These are phyloP conservation scores for Crataegus laevigata DNA, from an alignment of 306 rosid genomes.

Conservation along the genomic window DNA sequence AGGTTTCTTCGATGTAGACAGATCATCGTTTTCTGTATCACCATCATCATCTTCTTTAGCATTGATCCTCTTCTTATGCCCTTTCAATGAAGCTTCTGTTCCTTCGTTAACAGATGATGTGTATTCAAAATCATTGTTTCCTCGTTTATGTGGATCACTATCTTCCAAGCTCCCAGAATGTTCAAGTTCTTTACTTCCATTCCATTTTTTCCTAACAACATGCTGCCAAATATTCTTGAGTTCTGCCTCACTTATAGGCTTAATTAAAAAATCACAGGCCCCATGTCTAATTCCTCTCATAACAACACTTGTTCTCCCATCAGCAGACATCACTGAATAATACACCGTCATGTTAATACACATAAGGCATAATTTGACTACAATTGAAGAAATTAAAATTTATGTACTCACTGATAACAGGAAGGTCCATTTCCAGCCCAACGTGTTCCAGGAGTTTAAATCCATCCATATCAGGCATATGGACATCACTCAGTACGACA, in stretches of 20 bases:
- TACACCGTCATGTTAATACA: constrained; percentile 9
- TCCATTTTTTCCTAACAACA: constrained; percentile 34
- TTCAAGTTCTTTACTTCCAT: constrained; percentile 43
- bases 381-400: background rate
- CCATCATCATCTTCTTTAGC: constrained; percentile 48
- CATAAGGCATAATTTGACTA: background rate
- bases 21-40: constrained; percentile 41
- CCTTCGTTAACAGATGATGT: constrained; percentile 44
- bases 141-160: constrained; percentile 35
- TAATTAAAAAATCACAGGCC: constrained; percentile 56
- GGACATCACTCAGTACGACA: constrained; percentile 52
- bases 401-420: constrained; percentile 47
- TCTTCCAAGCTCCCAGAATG: constrained; percentile 51
- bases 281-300: constrained; percentile 41
- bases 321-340: constrained; percentile 66
- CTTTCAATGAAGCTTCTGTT: constrained; percentile 38
- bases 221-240: constrained; percentile 64
- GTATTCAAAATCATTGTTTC: constrained; percentile 48
- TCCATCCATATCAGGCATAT: constrained; percentile 60
- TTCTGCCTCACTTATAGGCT: constrained; percentile 47
- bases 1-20: constrained; percentile 39
- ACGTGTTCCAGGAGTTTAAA: constrained; percentile 38
- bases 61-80: constrained; percentile 48
- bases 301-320: constrained; percentile 26
- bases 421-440: constrained; percentile 58